phyloP scores from a whole-genome alignment of 2,329 filamentous ascomycete genomes.

The Colletotrichum salicis region DNA sequence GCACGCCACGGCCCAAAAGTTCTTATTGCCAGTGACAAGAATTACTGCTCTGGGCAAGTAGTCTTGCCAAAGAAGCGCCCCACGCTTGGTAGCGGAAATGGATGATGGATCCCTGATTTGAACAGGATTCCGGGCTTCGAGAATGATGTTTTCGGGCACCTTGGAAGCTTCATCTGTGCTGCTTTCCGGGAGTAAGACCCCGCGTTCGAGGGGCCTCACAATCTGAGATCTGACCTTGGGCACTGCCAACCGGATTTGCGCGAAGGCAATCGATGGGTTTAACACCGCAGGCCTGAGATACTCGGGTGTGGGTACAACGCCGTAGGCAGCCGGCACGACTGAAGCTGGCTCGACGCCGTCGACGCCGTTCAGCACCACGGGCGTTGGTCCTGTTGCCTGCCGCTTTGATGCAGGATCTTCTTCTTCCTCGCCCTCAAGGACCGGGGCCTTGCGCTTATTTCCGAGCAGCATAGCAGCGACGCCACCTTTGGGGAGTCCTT shows the following conservation, averaged over 20 bases:
- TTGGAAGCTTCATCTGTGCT: slow-evolving; percentile 71
- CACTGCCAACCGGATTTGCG: slow-evolving; percentile 86
- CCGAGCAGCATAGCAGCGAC: slow-evolving; percentile 87
- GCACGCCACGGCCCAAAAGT: slow-evolving; percentile 92
- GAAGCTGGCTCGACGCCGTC: slow-evolving; percentile 83
- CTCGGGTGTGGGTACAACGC: slow-evolving; percentile 77
- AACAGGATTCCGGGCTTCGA: slow-evolving; percentile 89
- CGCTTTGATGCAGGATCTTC: slow-evolving; percentile 63
- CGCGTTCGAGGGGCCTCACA: slow-evolving; percentile 80
- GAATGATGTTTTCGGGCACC: slow-evolving; percentile 75
- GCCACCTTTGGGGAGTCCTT: slow-evolving; percentile 90
- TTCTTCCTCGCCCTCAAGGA: slow-evolving; percentile 81
- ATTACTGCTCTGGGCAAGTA: slow-evolving; percentile 88
- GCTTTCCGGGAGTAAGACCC: slow-evolving; percentile 63
- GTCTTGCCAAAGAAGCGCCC: slow-evolving; percentile 89
- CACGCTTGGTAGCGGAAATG: slow-evolving; percentile 83
- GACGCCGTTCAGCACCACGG: slow-evolving; percentile 79
- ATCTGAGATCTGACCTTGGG: slow-evolving; percentile 88
- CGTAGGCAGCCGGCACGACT: slow-evolving; percentile 67
- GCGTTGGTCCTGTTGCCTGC: slow-evolving; percentile 73
- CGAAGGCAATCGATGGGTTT: slow-evolving; percentile 82
- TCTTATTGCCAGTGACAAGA: slow-evolving; percentile 88
- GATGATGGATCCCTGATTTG: slow-evolving; percentile 84
- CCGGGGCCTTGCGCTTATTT: slow-evolving; percentile 87
- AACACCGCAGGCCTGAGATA: slow-evolving; percentile 88